Base-by-base conservation (phyloP, 306 rosid species). In the Cicer yamashitae region DNA sequence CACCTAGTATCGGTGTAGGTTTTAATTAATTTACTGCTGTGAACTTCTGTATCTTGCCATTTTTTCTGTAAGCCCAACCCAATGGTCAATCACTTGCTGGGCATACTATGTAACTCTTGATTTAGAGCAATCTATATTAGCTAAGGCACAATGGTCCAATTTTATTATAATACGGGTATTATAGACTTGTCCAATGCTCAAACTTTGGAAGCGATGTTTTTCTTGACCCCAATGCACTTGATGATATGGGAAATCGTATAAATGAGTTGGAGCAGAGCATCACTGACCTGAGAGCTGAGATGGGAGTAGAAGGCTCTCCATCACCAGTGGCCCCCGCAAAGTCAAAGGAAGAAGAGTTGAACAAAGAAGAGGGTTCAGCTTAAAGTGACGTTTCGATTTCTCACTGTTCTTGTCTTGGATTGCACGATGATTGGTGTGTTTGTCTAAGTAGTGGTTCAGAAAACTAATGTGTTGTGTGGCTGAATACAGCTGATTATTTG, bases 231-330 rank as follows among this genome's bases (percentile, higher is more conserved):
- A 59, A 59, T 84, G 87, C 84, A 94, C 99, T 94, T 43, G 98
- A 94, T 75, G 99, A 94, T 79, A 92, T 92, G 98, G 99, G 99
- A 66, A 66, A 51, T 82, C 96, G 99, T 51, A 96, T 96, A 71
- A 90, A 86, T 59, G 99, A 96, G 77, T 76, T 96, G 96, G 99
- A 96, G 87, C 88, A 86, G 67, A 96, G 98, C 90, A 87, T 96
- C 81, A 90, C 82, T 7, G 97, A 96, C 63, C 81, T 96, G 34
- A 89, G 86, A 81, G 75, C 91, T 46, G 99, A 94, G 87, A 94
- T 94, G 93, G 99, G 99, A 12, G 89, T 92, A 34, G 99, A 94
- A 88, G 65, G 90, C 77, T 88, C 96, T 65, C 94, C 96, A 39
- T 86, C 94, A 52, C 97, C 94, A 6, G 41, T 37, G 48, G 57